Percentiles rank a stretch among this genome's conserved stretches.
Conservation (phyloP, 2,329 filamentous ascomycete genomes). For the Talaromyces sp. region DNA sequence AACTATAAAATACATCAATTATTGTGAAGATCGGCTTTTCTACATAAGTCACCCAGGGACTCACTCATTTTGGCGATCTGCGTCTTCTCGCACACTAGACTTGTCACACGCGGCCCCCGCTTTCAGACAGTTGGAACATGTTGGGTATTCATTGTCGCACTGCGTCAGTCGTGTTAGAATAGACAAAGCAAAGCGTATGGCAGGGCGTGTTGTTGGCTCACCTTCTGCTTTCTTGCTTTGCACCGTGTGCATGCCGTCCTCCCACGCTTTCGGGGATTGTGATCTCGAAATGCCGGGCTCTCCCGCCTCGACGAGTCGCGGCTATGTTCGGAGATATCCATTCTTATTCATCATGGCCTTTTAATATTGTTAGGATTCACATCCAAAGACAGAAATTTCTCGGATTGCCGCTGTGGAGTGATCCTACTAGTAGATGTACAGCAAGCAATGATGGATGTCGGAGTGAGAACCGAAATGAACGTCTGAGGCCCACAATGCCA, state of each 20-base stretch:
- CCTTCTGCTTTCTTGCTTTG: slow-evolving; percentile 51
- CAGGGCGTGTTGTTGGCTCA: slow-evolving; percentile 26
- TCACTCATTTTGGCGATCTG: slow-evolving; percentile 40
- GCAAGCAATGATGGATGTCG: background rate
- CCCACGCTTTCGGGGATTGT: slow-evolving; percentile 50
- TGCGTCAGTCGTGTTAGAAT: slow-evolving; percentile 17
- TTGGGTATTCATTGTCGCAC: slow-evolving; percentile 51
- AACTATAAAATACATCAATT: no score
- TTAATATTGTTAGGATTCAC: background rate
- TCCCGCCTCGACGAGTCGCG: slow-evolving; percentile 24
- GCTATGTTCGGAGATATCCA: slow-evolving; percentile 20
- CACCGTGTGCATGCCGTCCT: slow-evolving; percentile 51
- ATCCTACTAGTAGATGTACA: background rate
- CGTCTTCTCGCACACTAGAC: slow-evolving; percentile 43
- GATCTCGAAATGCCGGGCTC: slow-evolving; percentile 31
- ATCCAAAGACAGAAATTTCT: background rate
- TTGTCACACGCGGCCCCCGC: slow-evolving; percentile 49
- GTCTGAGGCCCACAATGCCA: slow-evolving; percentile 3
- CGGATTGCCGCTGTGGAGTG: background rate
- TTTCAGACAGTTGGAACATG: slow-evolving; percentile 50
- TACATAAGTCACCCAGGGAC: slow-evolving; percentile 3
- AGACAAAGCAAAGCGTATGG: background rate
- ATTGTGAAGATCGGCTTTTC: no score
- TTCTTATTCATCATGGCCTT: slow-evolving; percentile 1
- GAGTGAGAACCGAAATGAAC: slow-evolving; percentile 1